Evolutionary conservation across 108 stramenopile species (phyloP).

Genomic region (Seminavis robusta): DNA sequence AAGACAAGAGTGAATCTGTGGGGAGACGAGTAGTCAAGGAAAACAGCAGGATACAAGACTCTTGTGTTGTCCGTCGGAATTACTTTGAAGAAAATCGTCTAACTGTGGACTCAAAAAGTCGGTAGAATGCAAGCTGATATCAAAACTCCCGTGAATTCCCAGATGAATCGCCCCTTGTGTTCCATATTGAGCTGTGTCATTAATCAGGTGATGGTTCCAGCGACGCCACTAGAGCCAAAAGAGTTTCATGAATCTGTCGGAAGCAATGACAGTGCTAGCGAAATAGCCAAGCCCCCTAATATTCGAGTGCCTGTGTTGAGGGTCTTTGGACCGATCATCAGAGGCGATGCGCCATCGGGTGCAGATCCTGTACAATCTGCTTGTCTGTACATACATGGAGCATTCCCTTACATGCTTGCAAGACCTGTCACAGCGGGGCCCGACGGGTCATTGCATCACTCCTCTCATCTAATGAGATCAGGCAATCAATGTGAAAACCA

Average conservation of each 20-base stretch:
- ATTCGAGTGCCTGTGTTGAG: constrained; percentile 69
- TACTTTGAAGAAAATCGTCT: no score
- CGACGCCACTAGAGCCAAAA: constrained; percentile 62
- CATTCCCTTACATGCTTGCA: constrained; percentile 81
- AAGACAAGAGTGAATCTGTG: no score
- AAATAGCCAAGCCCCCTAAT: not conserved
- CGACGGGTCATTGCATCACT: constrained; percentile 57
- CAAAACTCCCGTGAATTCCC: no score
- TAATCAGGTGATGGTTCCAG: constrained; percentile 72
- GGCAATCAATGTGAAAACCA: no score
- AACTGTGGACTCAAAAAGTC: no score
- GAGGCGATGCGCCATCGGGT: constrained; percentile 3
- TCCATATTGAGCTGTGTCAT: constrained; percentile 80
- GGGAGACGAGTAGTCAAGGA: no score
- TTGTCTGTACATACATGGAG: constrained; percentile 82
- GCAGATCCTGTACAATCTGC: constrained; percentile 59
- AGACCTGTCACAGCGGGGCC: constrained; percentile 73
- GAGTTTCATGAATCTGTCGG: constrained; percentile 37
- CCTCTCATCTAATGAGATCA: constrained; percentile 9
- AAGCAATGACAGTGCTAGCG: not conserved
- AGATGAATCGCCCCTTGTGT: no score
- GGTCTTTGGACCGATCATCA: constrained; percentile 74
- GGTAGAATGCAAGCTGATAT: no score
- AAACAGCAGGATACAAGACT: no score
- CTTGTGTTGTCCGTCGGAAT: no score